phyloP scores from a whole-genome alignment of 768 basidiomycete genomes.

The Boletus huronensis region DNA sequence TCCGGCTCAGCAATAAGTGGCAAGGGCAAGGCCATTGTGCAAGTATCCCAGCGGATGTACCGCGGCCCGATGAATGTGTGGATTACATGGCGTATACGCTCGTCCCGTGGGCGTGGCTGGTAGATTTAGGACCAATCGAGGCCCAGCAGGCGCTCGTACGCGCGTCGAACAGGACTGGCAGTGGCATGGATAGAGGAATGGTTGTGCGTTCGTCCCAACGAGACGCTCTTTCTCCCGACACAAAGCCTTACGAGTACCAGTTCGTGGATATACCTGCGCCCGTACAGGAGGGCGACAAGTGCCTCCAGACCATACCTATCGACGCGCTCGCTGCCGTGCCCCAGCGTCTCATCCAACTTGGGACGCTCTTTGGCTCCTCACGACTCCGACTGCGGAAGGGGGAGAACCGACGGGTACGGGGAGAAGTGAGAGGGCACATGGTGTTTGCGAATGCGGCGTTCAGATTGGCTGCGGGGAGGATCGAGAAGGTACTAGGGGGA shows the following conservation, averaged over 20 bases:
- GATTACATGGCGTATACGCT: constrained; percentile 59
- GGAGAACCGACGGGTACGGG: constrained; percentile 41
- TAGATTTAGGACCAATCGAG: constrained; percentile 46
- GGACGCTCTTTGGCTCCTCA: constrained; percentile 74
- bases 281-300: constrained; percentile 9
- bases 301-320: constrained; percentile 2
- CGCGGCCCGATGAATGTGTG: constrained; percentile 53
- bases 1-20: constrained; percentile 46
- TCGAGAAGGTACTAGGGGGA: constrained; percentile 42
- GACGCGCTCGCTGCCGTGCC: constrained; percentile 8
- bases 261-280: constrained; percentile 19
- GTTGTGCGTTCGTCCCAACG: constrained; percentile 30
- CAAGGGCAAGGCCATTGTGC: constrained; percentile 52
- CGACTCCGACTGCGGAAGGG: constrained; percentile 51
- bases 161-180: constrained; percentile 49
- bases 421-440: constrained; percentile 54
- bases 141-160: constrained; percentile 42
- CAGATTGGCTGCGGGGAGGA: constrained; percentile 38
- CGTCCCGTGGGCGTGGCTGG: constrained; percentile 68
- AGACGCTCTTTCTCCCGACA: constrained; percentile 52
- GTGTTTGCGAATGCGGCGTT: constrained; percentile 50
- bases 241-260: constrained; percentile 48
- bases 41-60: constrained; percentile 30
- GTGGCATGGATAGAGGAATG: constrained; percentile 25
- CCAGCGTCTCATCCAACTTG: constrained; percentile 61